These are phyloP conservation scores for Cadophora luteo-olivacea DNA, from an alignment of 2,329 filamentous ascomycete genomes.

Conservation along the genomic window DNA sequence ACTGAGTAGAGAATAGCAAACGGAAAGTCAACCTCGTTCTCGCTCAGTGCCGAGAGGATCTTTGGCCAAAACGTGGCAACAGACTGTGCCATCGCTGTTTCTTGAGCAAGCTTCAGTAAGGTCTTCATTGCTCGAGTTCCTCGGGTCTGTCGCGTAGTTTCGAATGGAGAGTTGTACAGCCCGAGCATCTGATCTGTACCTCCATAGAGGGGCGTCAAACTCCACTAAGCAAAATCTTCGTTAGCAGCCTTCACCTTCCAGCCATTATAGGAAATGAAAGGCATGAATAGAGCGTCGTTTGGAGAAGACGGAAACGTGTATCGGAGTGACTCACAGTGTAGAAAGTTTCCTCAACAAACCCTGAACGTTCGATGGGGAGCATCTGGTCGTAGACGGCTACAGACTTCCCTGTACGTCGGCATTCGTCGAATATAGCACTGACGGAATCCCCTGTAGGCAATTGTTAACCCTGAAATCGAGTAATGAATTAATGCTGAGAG, in stretches of 20 bases:
- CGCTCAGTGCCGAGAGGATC: slow-evolving; percentile 70
- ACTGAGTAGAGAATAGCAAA: slow-evolving; percentile 81
- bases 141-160: slow-evolving; percentile 78
- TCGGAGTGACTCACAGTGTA: slow-evolving; percentile 58
- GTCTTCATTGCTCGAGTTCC: slow-evolving; percentile 80
- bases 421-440: slow-evolving; percentile 70
- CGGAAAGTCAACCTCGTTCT: slow-evolving; percentile 76
- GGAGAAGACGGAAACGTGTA: neutral
- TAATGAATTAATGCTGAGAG: neutral
- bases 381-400: slow-evolving; percentile 77
- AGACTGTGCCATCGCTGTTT: slow-evolving; percentile 72
- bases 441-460: slow-evolving; percentile 45
- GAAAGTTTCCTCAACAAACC: slow-evolving; percentile 78
- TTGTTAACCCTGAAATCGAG: neutral
- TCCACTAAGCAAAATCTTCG: slow-evolving; percentile 57
- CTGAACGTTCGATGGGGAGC: slow-evolving; percentile 72
- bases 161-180: slow-evolving; percentile 80
- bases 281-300: neutral
- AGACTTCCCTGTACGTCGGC: slow-evolving; percentile 72
- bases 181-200: slow-evolving; percentile 75
- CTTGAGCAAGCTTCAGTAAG: slow-evolving; percentile 76
- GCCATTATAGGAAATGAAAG: neutral
- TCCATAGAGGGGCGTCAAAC: slow-evolving; percentile 77
- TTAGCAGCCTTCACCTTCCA: neutral
- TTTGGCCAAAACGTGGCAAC: slow-evolving; percentile 76